Evolutionary conservation across 805 yeast species (phyloP), one percentile per base, ranked within the genome.

Genomic region (Wickerhamomyces pijperi): DNA sequence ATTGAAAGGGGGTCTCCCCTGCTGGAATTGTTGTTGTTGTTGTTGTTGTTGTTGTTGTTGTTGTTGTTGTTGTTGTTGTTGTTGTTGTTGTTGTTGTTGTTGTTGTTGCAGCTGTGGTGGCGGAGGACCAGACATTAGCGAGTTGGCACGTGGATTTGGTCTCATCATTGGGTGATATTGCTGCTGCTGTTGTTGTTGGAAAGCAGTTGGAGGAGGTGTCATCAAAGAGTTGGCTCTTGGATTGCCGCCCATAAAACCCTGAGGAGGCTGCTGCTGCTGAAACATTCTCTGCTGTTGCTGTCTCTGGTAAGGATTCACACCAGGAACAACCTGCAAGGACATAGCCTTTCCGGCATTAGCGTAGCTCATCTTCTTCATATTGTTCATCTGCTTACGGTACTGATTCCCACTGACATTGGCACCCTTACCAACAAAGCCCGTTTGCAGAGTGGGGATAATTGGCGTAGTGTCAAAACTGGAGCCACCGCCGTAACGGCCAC

Each of bases 341-440:
- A 67, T 68, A 4, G 75, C 58, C 39, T 63, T 49, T 2, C 77
- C 72, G 36, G 73, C 64, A 11, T 63, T 61, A 15, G 64, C 63
- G 47, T 67, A 31, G 33, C 15, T 31, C 33, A 31, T 51, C 52
- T 82, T 82, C 62, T 76, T 80, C 53, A 76, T 78, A 4, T 74
- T 76, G 36, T 78, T 76, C 69, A 77, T 67, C 47, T 72, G 78
- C 47, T 81, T 82, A 47, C 94, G 64, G 54, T 82, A 82, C 45
- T 78, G 78, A 6, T 74, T 64, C 47, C 72, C 78, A 38, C 68
- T 68, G 47, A 64, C 51, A 36, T 59, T 63, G 19, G 45, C 39
- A 25, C 44, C 36, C 2, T 54, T 55, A 57, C 47, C 3, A 50
- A 53, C 0, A 9, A 21, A 21, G 9, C 23, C 9, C 6, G 70